phyloP scores from a whole-genome alignment of 1,284 basidiomycete genomes.

The Moniliophthora roreri region DNA sequence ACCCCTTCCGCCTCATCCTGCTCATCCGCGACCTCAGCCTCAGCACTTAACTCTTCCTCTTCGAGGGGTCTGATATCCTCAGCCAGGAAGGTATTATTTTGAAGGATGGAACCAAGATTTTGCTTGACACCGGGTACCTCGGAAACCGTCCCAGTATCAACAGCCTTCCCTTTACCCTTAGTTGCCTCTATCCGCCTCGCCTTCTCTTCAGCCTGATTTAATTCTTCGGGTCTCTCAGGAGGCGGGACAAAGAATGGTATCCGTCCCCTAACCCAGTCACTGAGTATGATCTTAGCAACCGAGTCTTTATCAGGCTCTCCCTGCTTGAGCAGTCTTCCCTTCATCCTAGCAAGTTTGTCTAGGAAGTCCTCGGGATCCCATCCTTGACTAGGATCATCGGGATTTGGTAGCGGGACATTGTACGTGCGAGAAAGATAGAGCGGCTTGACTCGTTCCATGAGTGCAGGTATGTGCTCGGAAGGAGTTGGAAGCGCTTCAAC shows the following conservation, averaged over 20 bases:
- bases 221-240: conserved; percentile 68
- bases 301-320: conserved; percentile 94
- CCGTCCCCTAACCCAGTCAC: conserved; percentile 97
- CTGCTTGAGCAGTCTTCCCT: conserved; percentile 90
- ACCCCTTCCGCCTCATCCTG: conserved; percentile 31
- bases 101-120: conserved; percentile 74
- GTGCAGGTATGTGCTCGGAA: conserved; percentile 88
- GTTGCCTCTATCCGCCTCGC: conserved; percentile 39
- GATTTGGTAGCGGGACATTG: conserved; percentile 66
- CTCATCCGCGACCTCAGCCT: conserved; percentile 27
- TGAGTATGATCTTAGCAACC: conserved; percentile 93
- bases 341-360: conserved; percentile 85
- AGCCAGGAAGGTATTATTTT: conserved; percentile 81
- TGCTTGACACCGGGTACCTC: conserved; percentile 64
- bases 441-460: conserved; percentile 90
- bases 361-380: conserved; percentile 84
- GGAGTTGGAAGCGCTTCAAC: conserved; percentile 95
- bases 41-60: conserved; percentile 37
- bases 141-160: conserved; percentile 30
- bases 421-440: conserved; percentile 94
- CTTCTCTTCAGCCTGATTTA: conserved; percentile 65
- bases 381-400: conserved; percentile 43
- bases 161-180: conserved; percentile 38
- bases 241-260: conserved; percentile 89
- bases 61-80: conserved; percentile 70